Percentiles rank a stretch among this genome's conserved stretches.
phyloP scores from a whole-genome alignment of 805 yeast species.

The Candida jianshihensis region DNA sequence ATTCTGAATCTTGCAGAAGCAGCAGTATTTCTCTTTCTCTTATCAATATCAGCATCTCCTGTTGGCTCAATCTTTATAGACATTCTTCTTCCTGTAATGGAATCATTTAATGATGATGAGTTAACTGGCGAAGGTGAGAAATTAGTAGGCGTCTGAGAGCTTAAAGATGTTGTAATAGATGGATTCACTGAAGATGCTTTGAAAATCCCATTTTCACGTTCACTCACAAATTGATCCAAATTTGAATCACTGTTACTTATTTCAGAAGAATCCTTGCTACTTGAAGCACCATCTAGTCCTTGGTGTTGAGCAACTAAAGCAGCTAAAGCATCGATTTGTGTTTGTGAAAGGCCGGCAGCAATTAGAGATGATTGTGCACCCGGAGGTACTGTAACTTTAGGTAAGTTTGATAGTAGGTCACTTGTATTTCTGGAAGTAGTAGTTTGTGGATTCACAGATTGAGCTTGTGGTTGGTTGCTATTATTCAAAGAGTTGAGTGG shows the following conservation, averaged over 20 bases:
- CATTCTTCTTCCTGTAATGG: slow-evolving; percentile 1
- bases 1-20: slow-evolving; percentile 92
- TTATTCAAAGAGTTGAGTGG: slow-evolving; percentile 8
- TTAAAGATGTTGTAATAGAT: neutral
- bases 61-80: slow-evolving; percentile 12
- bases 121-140: neutral
- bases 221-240: neutral
- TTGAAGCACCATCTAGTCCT: slow-evolving; percentile 12
- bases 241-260: neutral
- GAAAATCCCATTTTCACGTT: neutral
- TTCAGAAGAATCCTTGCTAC: neutral
- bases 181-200: slow-evolving; percentile 1
- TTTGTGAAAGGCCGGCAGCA: slow-evolving; percentile 59
- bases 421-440: slow-evolving; percentile 22
- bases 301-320: slow-evolving; percentile 71
- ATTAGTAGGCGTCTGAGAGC: neutral
- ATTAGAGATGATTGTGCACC: slow-evolving; percentile 61
- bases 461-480: neutral
- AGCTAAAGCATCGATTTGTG: slow-evolving; percentile 67
- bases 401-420: slow-evolving; percentile 37
- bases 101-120: neutral
- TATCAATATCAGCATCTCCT: slow-evolving; percentile 48
- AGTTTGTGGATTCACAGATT: slow-evolving; percentile 2
- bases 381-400: slow-evolving; percentile 63
- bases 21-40: slow-evolving; percentile 83